Percentiles rank a stretch among this genome's conserved stretches.
Evolutionary conservation across 2,329 filamentous ascomycete species (phyloP).

Genomic region (Intubia oerlemansii): DNA sequence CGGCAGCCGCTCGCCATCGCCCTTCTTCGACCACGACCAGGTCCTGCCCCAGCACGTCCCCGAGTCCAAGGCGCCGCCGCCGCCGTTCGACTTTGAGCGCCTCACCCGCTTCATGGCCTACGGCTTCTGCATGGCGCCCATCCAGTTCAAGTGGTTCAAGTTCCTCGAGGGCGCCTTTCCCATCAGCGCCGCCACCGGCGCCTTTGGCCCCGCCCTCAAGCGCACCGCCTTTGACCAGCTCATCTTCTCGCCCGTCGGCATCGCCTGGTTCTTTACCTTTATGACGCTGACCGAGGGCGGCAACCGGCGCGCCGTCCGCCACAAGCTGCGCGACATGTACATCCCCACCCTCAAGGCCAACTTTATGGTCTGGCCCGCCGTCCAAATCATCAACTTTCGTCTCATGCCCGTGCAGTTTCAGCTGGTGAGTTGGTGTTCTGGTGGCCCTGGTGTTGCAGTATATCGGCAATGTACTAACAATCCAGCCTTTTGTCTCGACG

Average conservation of each 20-base stretch:
- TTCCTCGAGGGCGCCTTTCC: constrained; percentile 70
- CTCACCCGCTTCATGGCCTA: constrained; percentile 93
- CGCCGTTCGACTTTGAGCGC: constrained; percentile 88
- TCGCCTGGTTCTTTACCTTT: constrained; percentile 78
- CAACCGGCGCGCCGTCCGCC: constrained; percentile 52
- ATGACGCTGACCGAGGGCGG: constrained; percentile 95
- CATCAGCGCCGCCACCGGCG: constrained; percentile 52
- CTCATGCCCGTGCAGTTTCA: constrained; percentile 91
- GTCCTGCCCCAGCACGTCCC: constrained; percentile 38
- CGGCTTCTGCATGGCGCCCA: constrained; percentile 83
- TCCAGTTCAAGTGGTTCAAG: constrained; percentile 91
- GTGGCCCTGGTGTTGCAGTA: background rate
- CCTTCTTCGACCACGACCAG: constrained; percentile 38
- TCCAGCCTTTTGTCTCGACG: constrained; percentile 67
- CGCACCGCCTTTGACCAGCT: constrained; percentile 83
- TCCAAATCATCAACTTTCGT: constrained; percentile 93
- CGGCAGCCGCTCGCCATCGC: constrained; percentile 49
- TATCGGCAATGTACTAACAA: too few species aligned
- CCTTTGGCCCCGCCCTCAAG: constrained; percentile 63
- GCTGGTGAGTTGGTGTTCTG: constrained; percentile 24
- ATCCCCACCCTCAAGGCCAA: constrained; percentile 88
- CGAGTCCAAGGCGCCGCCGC: constrained; percentile 43
- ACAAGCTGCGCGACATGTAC: constrained; percentile 88
- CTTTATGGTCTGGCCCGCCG: constrained; percentile 82
- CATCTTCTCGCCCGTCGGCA: constrained; percentile 59